These are phyloP conservation scores for Ambrosia artemisiifolia DNA, from an alignment of 129 eudicot genomes.

Conservation along the genomic window DNA sequence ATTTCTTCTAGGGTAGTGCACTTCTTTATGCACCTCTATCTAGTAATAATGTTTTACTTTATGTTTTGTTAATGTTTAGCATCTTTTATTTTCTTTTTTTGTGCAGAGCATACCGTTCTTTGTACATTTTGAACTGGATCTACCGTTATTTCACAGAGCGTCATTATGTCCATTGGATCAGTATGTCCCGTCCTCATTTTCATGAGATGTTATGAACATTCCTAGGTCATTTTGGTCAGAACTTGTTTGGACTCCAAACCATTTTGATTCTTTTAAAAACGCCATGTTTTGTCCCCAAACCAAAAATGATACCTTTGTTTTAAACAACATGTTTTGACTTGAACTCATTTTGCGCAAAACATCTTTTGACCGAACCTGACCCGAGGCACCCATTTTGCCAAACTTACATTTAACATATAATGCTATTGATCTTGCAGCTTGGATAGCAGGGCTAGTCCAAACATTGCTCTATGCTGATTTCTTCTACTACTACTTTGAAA, in stretches of 20 bases:
- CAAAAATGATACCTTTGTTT: no score
- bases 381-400: neutral
- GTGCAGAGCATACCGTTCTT: slow-evolving; percentile 70
- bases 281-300: no score
- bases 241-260: neutral
- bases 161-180: slow-evolving; percentile 63
- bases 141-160: slow-evolving; percentile 71
- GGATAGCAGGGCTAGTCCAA: slow-evolving; percentile 74
- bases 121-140: slow-evolving; percentile 89
- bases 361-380: no score
- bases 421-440: slow-evolving; percentile 46
- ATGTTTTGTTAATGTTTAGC: neutral
- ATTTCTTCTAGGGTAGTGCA: slow-evolving; percentile 73
- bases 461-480: slow-evolving; percentile 89
- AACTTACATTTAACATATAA: neutral
- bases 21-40: neutral
- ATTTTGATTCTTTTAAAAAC: no score
- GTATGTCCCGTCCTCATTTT: slow-evolving; percentile 40
- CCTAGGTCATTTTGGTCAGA: no score
- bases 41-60: neutral
- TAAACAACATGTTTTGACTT: neutral
- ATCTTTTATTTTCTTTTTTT: neutral
- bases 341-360: no score
- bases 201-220: no score
- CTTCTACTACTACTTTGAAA: slow-evolving; percentile 87